Conservation (phyloP, 352 stramenopile species). For the Globisporangium cylindrosporum region DNA sequence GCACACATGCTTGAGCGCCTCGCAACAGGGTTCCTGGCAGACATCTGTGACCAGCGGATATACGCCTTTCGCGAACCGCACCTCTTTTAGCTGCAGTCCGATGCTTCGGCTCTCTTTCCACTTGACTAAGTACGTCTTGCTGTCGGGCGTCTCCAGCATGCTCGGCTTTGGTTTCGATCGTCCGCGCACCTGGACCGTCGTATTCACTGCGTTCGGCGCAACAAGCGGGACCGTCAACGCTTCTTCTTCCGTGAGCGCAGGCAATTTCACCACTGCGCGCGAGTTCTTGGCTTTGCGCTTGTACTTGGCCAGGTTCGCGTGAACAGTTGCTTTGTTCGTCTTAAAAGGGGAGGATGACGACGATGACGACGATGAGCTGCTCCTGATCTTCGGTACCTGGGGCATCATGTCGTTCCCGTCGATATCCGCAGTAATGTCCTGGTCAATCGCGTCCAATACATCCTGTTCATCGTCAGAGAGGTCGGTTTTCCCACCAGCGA, state of each 20-base stretch:
- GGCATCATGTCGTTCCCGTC: conserved; percentile 58
- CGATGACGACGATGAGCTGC: conserved; percentile 11
- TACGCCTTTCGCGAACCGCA: conserved; percentile 70
- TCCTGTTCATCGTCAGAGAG: conserved; percentile 15
- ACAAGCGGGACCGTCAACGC: conserved; percentile 75
- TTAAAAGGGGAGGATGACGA: conserved; percentile 23
- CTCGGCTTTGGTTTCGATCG: conserved; percentile 71
- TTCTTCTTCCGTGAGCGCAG: conserved; percentile 51
- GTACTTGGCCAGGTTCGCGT: conserved; percentile 73
- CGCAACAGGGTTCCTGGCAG: conserved; percentile 82
- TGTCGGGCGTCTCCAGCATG: conserved; percentile 79
- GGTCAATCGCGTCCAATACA: conserved; percentile 35
- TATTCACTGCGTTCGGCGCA: conserved; percentile 81
- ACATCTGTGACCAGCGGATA: conserved; percentile 81
- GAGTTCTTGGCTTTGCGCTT: conserved; percentile 72
- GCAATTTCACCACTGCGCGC: conserved; percentile 59
- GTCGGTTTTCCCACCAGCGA: background rate
- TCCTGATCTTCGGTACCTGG: conserved; percentile 33
- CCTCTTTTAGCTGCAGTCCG: conserved; percentile 79
- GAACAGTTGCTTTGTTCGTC: conserved; percentile 36
- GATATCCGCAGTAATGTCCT: conserved; percentile 53
- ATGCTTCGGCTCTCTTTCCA: conserved; percentile 89
- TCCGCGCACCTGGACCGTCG: conserved; percentile 78
- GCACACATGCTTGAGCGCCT: conserved; percentile 79
- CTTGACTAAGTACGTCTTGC: conserved; percentile 83